Evolutionary conservation across 192 early-diverging fungal genomes (phyloP).

Genomic region (Oehlia diaphana): DNA sequence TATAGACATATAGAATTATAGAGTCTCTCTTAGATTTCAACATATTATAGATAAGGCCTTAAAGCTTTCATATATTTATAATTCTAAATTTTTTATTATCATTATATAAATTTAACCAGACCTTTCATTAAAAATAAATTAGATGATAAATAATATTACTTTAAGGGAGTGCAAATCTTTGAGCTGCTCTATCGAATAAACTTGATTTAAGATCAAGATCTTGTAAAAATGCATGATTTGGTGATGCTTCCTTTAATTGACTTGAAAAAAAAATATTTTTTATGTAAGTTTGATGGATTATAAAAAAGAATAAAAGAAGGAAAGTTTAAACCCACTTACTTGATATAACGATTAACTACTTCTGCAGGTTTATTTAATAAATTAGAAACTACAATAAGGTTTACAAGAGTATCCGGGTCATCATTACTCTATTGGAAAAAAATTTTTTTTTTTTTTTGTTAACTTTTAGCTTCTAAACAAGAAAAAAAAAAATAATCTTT

Average conservation of each 20-base stretch:
- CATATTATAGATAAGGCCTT: too few species aligned
- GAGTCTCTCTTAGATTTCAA: too few species aligned
- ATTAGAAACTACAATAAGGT: slow-evolving; percentile 76
- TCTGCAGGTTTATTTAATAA: slow-evolving; percentile 70
- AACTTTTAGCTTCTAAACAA: too few species aligned
- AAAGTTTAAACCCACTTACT: slow-evolving; percentile 43
- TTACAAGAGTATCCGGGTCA: slow-evolving; percentile 85
- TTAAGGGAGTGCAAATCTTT: slow-evolving; percentile 50
- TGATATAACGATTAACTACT: slow-evolving; percentile 60
- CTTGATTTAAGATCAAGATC: slow-evolving; percentile 77
- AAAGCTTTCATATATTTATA: too few species aligned
- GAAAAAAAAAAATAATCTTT: too few species aligned
- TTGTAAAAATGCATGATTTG: slow-evolving; percentile 75
- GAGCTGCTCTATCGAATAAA: slow-evolving; percentile 77
- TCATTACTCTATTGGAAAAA: slow-evolving; percentile 48
- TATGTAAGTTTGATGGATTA: not conserved
- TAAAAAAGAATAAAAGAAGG: not conserved
- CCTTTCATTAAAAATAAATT: too few species aligned
- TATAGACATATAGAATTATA: too few species aligned
- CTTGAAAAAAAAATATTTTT: slow-evolving; percentile 32
- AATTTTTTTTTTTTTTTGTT: too few species aligned
- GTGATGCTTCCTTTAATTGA: slow-evolving; percentile 73
- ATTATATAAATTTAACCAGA: too few species aligned
- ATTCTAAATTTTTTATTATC: too few species aligned
- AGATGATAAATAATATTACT: not conserved